Evolutionary conservation across 2,329 filamentous ascomycete species (phyloP), one percentile per base, ranked within the genome.

Genomic region (Zymoseptoria ardabiliae): DNA sequence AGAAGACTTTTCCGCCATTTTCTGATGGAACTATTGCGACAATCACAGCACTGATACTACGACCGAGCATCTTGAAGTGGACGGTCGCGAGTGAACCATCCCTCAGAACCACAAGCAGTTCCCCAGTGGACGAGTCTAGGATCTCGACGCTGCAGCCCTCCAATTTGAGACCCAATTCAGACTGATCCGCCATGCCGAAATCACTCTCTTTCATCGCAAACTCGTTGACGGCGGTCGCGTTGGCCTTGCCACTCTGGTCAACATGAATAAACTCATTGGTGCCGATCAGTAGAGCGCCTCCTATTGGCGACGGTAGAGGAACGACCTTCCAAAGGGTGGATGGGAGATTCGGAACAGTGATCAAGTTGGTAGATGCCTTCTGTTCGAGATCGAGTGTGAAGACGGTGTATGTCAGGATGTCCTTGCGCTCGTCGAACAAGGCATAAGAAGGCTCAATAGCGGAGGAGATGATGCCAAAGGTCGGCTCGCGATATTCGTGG

Each of bases 401-500:
- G 62, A 99, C 93, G 70, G 91, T 91, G 76, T 97, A 99, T 19
- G 86, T 88, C 53, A 96, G 79, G 66, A 90, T 85, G 72, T 99
- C 94, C 70, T 88, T 94, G 64, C 91, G 84, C 69, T 91, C 89
- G 63, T 82, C 77, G 23, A 87, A 75, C 56, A 97, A 79, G 2
- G 90, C 87, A 58, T 82, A 81, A n/a, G 91, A 92, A 13, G 87
- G 85, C 41, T 86, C 81, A 63, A 85, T 79, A 56, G 85, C 86
- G 1, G 92, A 90, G 53, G 91, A 94, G 50, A 99, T 80, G 61
- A 99, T 92, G 58, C 93, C 94, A 77, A 99, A 96, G 0, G 94
- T 99, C 11, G 94, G 93, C 75, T 97, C 94, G 73, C 94, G 87
- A 75, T 99, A 99, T 77, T 97, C 93, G 81, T 97, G 85, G 65